Conservation (phyloP, 75 land plant species). For the Cupressus sempervirens region DNA sequence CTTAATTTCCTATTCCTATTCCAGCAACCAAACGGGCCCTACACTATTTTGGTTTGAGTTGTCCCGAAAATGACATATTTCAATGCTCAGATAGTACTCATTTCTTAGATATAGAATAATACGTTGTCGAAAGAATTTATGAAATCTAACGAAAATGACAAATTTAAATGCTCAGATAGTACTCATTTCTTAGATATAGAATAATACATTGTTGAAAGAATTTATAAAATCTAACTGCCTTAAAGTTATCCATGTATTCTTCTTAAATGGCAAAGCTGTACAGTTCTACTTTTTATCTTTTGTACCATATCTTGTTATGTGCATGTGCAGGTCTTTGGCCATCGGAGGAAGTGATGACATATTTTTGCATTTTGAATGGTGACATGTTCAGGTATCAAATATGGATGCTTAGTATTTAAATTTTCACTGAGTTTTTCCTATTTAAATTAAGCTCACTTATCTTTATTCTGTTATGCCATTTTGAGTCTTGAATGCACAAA, state of each 20-base stretch:
- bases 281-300: background rate
- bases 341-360: slow-evolving; percentile 82
- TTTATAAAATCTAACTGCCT: background rate
- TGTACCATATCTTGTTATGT: background rate
- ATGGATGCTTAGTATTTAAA: background rate
- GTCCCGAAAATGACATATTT: too few species aligned
- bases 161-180: too few species aligned
- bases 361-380: slow-evolving; percentile 53
- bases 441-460: background rate
- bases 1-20: too few species aligned
- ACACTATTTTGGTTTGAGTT: background rate
- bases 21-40: too few species aligned
- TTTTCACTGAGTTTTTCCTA: background rate
- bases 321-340: slow-evolving; percentile 76
- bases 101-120: background rate
- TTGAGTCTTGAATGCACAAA: background rate
- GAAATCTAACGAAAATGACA: background rate
- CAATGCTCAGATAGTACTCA: too few species aligned
- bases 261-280: background rate
- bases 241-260: background rate
- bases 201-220: background rate
- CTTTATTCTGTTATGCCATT: background rate
- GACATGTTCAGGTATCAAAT: slow-evolving; percentile 62
- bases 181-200: background rate
- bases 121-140: background rate